Percentiles rank a stretch among this genome's conserved stretches.
These are phyloP conservation scores for Alternaria sp. DNA, from an alignment of 2,329 filamentous ascomycete genomes.

Conservation along the genomic window DNA sequence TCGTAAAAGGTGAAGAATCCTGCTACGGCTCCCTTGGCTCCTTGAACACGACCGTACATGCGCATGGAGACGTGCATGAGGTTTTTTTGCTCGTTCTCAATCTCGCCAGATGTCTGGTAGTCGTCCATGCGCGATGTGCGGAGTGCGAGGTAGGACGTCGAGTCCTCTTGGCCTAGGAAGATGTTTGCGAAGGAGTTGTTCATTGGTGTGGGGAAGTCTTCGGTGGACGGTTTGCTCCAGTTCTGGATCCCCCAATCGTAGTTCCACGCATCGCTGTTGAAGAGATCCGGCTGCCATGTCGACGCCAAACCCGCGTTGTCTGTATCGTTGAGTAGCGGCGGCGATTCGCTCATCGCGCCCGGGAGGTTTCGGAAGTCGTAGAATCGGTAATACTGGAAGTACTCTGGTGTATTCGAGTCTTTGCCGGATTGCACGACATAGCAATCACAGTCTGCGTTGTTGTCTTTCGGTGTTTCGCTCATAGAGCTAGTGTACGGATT, in stretches of 20 bases:
- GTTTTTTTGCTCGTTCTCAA: conserved; percentile 57
- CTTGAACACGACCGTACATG: conserved; percentile 57
- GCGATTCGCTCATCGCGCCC: conserved; percentile 35
- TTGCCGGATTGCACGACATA: conserved; percentile 57
- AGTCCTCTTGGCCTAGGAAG: conserved; percentile 52
- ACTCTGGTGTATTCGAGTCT: conserved; percentile 48
- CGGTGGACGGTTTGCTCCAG: conserved; percentile 55
- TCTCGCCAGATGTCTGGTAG: conserved; percentile 60
- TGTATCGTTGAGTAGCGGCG: conserved; percentile 38
- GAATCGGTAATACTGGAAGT: conserved; percentile 62
- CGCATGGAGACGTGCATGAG: conserved; percentile 60
- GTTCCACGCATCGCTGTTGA: conserved; percentile 49
- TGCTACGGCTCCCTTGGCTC: conserved; percentile 58
- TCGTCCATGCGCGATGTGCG: conserved; percentile 55
- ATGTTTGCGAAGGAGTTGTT: conserved; percentile 59
- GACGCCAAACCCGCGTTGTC: conserved; percentile 28
- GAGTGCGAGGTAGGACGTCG: conserved; percentile 57
- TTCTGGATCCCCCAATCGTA: conserved; percentile 54
- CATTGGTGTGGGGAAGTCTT: conserved; percentile 53
- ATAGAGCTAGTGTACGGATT: conserved; percentile 41
- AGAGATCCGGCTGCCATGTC: conserved; percentile 50
- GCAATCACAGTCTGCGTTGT: conserved; percentile 55
- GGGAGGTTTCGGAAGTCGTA: conserved; percentile 60
- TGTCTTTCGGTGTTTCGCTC: conserved; percentile 44
- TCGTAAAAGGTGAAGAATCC: conserved; percentile 66